These are phyloP conservation scores for Camellia sinensis DNA, from an alignment of 148 eudicot species.

Conservation along the genomic window DNA sequence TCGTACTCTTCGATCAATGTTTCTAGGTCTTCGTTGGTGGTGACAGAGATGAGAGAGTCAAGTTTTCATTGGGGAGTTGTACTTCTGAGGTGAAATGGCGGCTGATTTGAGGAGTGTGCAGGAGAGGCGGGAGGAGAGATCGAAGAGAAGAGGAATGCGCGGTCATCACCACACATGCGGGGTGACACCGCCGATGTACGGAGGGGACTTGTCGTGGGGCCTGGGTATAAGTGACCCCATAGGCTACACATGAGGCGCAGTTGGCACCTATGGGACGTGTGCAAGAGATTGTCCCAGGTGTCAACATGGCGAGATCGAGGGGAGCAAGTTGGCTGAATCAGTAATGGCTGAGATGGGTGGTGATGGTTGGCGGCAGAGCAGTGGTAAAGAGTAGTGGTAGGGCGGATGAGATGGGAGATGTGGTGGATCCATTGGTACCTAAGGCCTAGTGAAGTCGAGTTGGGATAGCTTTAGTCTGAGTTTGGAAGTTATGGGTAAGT, in stretches of 20 bases:
- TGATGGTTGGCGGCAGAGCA: not conserved
- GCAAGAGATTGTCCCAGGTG: conserved; percentile 49
- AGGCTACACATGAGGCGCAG: conserved; percentile 83
- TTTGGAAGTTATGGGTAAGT: too few relatives aligned
- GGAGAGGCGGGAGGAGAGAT: conserved; percentile 49
- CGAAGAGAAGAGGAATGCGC: conserved; percentile 45
- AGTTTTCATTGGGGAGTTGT: conserved; percentile 77
- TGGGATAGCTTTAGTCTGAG: not conserved
- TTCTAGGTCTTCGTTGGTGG: conserved; percentile 71
- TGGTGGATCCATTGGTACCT: conserved; percentile 35
- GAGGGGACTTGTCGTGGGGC: conserved; percentile 71
- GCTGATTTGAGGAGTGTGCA: conserved; percentile 48
- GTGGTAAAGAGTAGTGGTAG: conserved; percentile 11
- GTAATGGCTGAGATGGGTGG: conserved; percentile 20
- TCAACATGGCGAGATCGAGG: conserved; percentile 38
- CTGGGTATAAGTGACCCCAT: conserved; percentile 80
- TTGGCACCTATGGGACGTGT: conserved; percentile 56
- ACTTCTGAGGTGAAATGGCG: conserved; percentile 59
- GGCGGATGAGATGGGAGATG: conserved; percentile 24
- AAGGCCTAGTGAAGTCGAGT: not conserved
- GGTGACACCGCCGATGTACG: conserved; percentile 83
- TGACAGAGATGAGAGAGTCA: conserved; percentile 65
- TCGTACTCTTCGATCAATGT: conserved; percentile 82
- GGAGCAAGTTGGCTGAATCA: conserved; percentile 38
- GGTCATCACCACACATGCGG: conserved; percentile 66